A percentile compares a stretch with the other conserved stretches of the same genome.
Evolutionary conservation across 2,329 filamentous ascomycete genomes (phyloP).

Genomic region (Ceratocystis cacaofunesta): DNA sequence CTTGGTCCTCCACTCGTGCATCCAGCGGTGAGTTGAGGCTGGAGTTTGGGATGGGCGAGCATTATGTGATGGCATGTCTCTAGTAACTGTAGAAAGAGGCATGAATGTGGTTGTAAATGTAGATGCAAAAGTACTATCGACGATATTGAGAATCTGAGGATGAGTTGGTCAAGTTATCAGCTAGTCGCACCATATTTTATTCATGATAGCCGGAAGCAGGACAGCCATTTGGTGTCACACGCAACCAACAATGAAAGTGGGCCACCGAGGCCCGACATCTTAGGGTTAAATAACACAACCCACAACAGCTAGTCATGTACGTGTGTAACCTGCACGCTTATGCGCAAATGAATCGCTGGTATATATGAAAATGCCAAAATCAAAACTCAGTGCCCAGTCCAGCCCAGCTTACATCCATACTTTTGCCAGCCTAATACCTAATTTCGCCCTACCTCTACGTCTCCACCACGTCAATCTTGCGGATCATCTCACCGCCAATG

Average conservation of each 20-base stretch:
- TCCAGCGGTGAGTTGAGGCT: constrained; percentile 6
- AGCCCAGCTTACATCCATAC: neutral
- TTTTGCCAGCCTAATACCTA: neutral
- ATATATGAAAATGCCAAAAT: constrained; percentile 9
- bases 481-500: constrained; percentile 51
- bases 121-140: no score
- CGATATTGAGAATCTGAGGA: no score
- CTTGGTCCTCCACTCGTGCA: neutral
- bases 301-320: neutral
- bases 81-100: no score
- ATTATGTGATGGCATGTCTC: no score
- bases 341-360: constrained; percentile 10
- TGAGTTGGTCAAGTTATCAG: no score
- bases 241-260: neutral
- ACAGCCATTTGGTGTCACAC: no score
- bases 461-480: constrained; percentile 41
- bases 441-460: constrained; percentile 11
- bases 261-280: neutral
- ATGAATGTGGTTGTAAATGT: no score
- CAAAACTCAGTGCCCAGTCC: neutral
- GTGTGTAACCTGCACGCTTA: neutral
- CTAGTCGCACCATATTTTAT: no score
- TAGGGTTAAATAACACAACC: neutral
- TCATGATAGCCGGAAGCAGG: no score
- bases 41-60: no score